Evolutionary conservation across 352 stramenopile genomes (phyloP).

Genomic region (Phytophthora chlamydospora): DNA sequence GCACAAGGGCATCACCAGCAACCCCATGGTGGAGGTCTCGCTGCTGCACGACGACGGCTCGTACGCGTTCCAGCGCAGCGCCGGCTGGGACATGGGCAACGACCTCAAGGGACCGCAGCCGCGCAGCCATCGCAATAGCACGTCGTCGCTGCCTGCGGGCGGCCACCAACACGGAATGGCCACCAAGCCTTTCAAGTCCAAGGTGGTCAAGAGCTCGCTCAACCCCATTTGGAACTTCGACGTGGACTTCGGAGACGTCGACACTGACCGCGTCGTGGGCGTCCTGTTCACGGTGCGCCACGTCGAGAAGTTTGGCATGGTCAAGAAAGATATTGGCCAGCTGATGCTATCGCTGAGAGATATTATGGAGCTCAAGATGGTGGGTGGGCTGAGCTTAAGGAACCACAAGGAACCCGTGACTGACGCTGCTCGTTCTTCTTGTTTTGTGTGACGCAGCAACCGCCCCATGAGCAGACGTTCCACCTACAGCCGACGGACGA

Average conservation of each 20-base stretch:
- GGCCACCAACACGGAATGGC: conserved; percentile 30
- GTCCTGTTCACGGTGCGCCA: conserved; percentile 75
- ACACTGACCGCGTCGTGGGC: conserved; percentile 67
- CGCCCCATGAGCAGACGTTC: conserved; percentile 61
- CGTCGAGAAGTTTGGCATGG: conserved; percentile 72
- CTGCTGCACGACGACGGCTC: conserved; percentile 64
- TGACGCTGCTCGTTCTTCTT: conserved; percentile 15
- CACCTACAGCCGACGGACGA: conserved; percentile 67
- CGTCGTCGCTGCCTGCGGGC: conserved; percentile 27
- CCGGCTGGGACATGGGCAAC: conserved; percentile 52
- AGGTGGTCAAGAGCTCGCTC: conserved; percentile 71
- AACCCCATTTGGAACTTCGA: conserved; percentile 87
- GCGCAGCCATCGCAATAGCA: conserved; percentile 23
- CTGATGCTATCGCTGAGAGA: conserved; percentile 67
- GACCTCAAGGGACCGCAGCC: conserved; percentile 42
- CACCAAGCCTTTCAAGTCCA: conserved; percentile 61
- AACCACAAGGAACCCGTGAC: background rate
- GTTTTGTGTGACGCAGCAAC: conserved; percentile 46
- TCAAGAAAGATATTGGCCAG: conserved; percentile 79
- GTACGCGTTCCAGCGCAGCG: conserved; percentile 30
- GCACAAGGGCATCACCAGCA: conserved; percentile 73
- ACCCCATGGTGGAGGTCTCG: conserved; percentile 75
- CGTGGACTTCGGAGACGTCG: conserved; percentile 80
- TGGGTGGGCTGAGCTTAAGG: conserved; percentile 20
- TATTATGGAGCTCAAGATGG: conserved; percentile 78